Base-by-base conservation (phyloP, 768 basidiomycete species). In the Fibroporia radiculosa region DNA sequence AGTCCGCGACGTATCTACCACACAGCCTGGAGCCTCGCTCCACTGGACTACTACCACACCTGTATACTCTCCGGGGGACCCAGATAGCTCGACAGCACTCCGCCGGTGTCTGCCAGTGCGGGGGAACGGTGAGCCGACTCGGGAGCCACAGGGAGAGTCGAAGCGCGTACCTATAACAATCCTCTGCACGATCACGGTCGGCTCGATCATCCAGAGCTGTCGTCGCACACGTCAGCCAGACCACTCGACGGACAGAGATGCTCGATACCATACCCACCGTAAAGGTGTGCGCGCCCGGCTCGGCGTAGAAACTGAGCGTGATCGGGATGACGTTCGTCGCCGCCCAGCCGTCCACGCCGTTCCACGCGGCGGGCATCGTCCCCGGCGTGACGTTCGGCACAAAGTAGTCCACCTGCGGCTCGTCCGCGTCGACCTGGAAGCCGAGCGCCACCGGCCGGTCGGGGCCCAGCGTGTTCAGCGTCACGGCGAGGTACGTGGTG, bases 91-190 rank as follows among this genome's bases (percentile, higher is more conserved):
- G 71, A 60, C 37, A 59, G 51, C 6, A 81, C 65, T 13, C 74
- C 75, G 27, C 79, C 79, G 20, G 74, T 70, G 58, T 81, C 80
- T 79, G 52, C n/a, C n/a, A n/a, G n/a, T n/a, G n/a, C n/a, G 13
- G 29, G 36, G 40, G 29, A 42, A n/a, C n/a, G 40, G 26, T 50
- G 35, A 47, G 27, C n/a, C n/a, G 26, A 43, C 22, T 23, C 20
- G 7, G 6, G 34, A 6, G 6, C 14, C 34, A 35, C 34, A 8
- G 34, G 45, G 24, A 13, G 36, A 25, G 31, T n/a, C 5, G 56
- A 16, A 20, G 5, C 13, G 52, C 64, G 16, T 48, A 79, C 78
- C 62, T 42, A 82, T 77, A 24, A 82, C 69, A 37, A 82, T 73
- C 56, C 77, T 81, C 57, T 82, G 74, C 20, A 80, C 62, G 2